These are phyloP conservation scores for Talaromyces ruber DNA, from an alignment of 495 filamentous ascomycete species.

Conservation along the genomic window DNA sequence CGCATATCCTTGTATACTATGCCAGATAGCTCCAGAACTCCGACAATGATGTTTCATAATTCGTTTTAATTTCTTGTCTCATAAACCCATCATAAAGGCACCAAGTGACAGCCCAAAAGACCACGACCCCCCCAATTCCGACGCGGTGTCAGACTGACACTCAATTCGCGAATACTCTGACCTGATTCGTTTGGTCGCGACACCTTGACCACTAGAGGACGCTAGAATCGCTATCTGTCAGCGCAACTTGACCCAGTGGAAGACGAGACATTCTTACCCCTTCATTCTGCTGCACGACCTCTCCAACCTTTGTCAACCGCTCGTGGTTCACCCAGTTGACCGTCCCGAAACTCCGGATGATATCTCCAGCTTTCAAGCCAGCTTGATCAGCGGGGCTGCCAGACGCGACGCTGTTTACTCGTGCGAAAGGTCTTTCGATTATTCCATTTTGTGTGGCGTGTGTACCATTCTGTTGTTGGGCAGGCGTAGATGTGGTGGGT, in stretches of 20 bases:
- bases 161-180: conserved; percentile 45
- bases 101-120: conserved; percentile 77
- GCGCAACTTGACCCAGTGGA: neutral
- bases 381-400: conserved; percentile 78
- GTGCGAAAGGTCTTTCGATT: conserved; percentile 73
- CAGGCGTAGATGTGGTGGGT: conserved; percentile 21
- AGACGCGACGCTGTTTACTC: conserved; percentile 71
- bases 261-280: conserved; percentile 53
- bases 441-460: conserved; percentile 5
- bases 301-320: conserved; percentile 70
- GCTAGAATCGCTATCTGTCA: conserved; percentile 24
- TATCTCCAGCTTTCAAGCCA: conserved; percentile 76
- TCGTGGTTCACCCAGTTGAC: conserved; percentile 80
- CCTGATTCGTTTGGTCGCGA: conserved; percentile 38
- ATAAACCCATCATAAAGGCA: conserved; percentile 48
- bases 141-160: conserved; percentile 63
- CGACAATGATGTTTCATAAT: neutral
- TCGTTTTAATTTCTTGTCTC: neutral
- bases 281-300: conserved; percentile 80
- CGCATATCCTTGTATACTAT: neutral
- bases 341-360: conserved; percentile 73
- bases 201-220: conserved; percentile 62
- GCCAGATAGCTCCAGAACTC: neutral
- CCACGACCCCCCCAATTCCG: conserved; percentile 84
- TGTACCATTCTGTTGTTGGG: conserved; percentile 1